Base-by-base conservation (phyloP, 2,329 filamentous ascomycete species). In the Colletotrichum ledebouriae region DNA sequence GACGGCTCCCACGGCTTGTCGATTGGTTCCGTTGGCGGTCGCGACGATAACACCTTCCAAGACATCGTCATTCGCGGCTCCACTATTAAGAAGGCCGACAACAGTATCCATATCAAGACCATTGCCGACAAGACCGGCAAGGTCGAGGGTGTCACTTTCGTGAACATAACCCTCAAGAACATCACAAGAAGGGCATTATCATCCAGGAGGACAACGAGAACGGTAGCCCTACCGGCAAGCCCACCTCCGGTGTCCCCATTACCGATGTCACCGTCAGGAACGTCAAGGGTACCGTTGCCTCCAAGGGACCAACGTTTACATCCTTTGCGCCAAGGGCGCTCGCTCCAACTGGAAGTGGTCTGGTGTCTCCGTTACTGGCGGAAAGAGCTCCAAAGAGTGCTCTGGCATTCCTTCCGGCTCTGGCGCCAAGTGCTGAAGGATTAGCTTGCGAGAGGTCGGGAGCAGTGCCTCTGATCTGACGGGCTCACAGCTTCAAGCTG, bases 271-370 rank as follows among this genome's bases (percentile, higher is more conserved):
- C 78, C 2, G 74, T 87, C 56, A 75, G 78, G 46, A 76, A 80
- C 69, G 78, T 87, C 67, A 79, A 73, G 3, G 85, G 84, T 22
- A 78, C 78, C 4, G 83, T 86, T 50, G 69, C 75, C 22, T 74
- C 75, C 1, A 72, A 71, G 17, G 82, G 75, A 80, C 76, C 29
- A 77, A 84, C 61, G 75, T 87, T 67, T 85, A 85, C 72, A 85
- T 89, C 63, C 81, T 87, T 6, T 89, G 87, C 72, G 86, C 82
- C 17, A 78, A 75, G 46, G 85, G 83, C 37, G 78, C 80, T 59
- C 87, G 85, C 77, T 81, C 79, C 9, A 78, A 82, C 76, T 89
- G 86, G 84, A 84, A 80, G 13, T 88, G 85, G 84, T 79, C 75
- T 9, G 80, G 77, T 47, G 82, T 86, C 69, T 75, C 71, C 57